These are phyloP conservation scores for Triadica sebifera DNA, from an alignment of 345 rosid species.

Conservation along the genomic window DNA sequence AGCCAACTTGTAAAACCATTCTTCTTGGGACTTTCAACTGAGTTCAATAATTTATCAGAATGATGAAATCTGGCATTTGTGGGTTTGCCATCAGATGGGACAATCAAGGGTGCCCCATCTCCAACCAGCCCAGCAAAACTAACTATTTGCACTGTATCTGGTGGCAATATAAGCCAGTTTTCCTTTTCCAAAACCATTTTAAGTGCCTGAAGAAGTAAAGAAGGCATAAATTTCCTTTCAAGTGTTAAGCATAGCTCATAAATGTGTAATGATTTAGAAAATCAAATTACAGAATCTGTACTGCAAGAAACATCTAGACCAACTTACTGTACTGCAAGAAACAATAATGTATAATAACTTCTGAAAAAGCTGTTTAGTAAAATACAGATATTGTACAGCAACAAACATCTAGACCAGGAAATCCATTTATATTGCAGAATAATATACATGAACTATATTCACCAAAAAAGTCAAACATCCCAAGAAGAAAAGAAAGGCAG, in stretches of 20 bases:
- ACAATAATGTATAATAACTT: too few species aligned
- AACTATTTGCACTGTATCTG: constrained; percentile 62
- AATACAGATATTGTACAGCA: too few species aligned
- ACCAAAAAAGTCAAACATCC: neutral
- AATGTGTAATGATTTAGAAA: neutral
- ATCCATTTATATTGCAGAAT: neutral
- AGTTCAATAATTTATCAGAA: constrained; percentile 43
- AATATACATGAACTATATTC: neutral
- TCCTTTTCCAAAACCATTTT: constrained; percentile 99
- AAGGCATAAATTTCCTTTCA: neutral
- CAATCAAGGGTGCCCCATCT: constrained; percentile 88
- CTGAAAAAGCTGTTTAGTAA: neutral
- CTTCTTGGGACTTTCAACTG: constrained; percentile 45
- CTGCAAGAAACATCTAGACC: neutral
- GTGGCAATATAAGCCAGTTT: constrained; percentile 73
- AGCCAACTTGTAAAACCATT: constrained; percentile 82
- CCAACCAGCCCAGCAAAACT: constrained; percentile 94
- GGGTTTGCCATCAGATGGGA: constrained; percentile 46
- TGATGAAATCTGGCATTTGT: constrained; percentile 45
- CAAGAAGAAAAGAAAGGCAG: neutral
- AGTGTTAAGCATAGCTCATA: neutral
- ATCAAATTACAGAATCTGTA: neutral
- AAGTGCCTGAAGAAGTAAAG: constrained; percentile 61
- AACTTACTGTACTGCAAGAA: too few species aligned
- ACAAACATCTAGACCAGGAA: neutral